phyloP scores from a whole-genome alignment of 768 basidiomycete species.

The Guyanaporus albipodus region DNA sequence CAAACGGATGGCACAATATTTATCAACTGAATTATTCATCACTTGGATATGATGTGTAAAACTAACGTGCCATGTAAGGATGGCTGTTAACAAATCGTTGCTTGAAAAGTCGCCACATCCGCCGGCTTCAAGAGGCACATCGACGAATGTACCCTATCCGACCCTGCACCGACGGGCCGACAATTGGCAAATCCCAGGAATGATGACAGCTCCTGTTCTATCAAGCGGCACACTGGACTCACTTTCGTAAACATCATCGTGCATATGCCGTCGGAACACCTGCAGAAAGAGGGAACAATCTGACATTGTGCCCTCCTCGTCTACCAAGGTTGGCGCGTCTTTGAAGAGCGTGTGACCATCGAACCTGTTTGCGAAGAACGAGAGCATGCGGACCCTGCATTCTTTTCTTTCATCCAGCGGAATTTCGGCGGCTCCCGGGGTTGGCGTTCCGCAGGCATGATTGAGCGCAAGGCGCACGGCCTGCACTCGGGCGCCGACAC shows the following conservation, averaged over 20 bases:
- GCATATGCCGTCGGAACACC: constrained; percentile 5
- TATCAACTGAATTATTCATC: constrained; percentile 16
- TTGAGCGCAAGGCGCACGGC: neutral
- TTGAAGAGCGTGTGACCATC: constrained; percentile 9
- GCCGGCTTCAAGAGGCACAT: neutral
- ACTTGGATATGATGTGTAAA: constrained; percentile 6
- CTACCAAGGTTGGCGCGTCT: neutral
- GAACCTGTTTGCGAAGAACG: constrained; percentile 12
- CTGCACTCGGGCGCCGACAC: constrained; percentile 1
- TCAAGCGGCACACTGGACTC: neutral
- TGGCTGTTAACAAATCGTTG: too few relatives aligned
- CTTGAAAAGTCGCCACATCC: neutral
- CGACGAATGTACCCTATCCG: constrained; percentile 6
- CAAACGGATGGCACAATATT: constrained; percentile 1
- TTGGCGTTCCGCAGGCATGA: neutral
- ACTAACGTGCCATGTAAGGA: neutral
- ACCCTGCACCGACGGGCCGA: constrained; percentile 10
- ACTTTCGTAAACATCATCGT: neutral
- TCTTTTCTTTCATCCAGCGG: neutral
- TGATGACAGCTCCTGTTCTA: constrained; percentile 8
- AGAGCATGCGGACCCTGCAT: constrained; percentile 5
- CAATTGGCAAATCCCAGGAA: neutral
- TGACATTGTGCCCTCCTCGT: constrained; percentile 2
- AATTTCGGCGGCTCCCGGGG: neutral
- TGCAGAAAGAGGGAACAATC: constrained; percentile 8